phyloP scores from a whole-genome alignment of 2,329 filamentous ascomycete genomes.

The Chalaropsis thielavioides region DNA sequence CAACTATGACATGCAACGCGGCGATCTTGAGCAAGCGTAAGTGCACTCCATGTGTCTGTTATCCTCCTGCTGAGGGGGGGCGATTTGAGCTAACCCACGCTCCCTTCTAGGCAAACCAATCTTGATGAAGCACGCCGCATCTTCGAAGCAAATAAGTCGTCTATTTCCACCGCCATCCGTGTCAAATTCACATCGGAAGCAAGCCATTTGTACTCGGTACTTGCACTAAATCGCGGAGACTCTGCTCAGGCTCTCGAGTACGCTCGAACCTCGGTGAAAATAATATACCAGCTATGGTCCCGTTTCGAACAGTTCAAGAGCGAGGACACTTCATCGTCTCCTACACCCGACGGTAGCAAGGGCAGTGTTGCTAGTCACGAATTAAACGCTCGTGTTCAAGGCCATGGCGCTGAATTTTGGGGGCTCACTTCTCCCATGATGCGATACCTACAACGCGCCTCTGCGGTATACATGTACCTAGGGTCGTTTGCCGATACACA shows the following conservation, averaged over 20 bases:
- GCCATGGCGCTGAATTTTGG: constrained; percentile 57
- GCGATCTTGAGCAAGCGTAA: constrained; percentile 47
- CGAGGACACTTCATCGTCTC: constrained; percentile 20
- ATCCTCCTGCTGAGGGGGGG: no score
- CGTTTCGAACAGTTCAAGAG: constrained; percentile 31
- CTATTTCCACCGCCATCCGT: constrained; percentile 38
- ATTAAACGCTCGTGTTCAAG: constrained; percentile 16
- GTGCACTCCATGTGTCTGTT: constrained; percentile 17
- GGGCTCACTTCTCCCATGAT: constrained; percentile 59
- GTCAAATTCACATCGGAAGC: constrained; percentile 23
- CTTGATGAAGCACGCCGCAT: constrained; percentile 13
- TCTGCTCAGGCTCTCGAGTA: constrained; percentile 42
- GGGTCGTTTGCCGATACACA: constrained; percentile 79
- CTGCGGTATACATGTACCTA: constrained; percentile 64
- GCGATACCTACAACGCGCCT: constrained; percentile 56
- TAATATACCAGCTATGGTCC: constrained; percentile 41
- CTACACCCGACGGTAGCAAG: constrained; percentile 20
- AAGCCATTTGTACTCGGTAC: constrained; percentile 45
- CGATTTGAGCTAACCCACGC: background rate
- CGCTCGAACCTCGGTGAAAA: constrained; percentile 43
- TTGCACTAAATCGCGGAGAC: constrained; percentile 49
- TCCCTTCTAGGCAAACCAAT: constrained; percentile 9
- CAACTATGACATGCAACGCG: constrained; percentile 57
- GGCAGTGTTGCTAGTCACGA: constrained; percentile 17
- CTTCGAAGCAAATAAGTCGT: constrained; percentile 16